Base-by-base conservation (phyloP, 108 stramenopile species). In the Cyclotella baltica region DNA sequence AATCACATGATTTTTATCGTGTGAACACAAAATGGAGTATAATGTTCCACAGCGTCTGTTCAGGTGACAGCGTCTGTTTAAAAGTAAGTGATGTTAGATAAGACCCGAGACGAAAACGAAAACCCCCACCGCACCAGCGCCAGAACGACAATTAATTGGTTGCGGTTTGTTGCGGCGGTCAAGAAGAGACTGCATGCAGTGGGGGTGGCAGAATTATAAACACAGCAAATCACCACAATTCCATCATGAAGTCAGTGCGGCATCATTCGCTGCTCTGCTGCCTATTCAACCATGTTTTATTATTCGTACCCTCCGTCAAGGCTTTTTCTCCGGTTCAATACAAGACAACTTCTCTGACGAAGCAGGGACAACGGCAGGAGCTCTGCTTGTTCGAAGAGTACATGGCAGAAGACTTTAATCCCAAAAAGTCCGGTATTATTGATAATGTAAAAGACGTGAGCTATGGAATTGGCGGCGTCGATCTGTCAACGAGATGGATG, bases 401-500 rank as follows among this genome's bases (percentile, higher is more conserved):
- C 40, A 43, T 43, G 40, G 6, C 40, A 10, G 40, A 43, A 43
- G 40, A 43, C 13, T 43, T 10, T 13, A 43, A 43, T 43, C 40
- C 40, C 40, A 10, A 43, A 43, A 43, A 43, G 40, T 55, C 20
- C 31, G 2, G 46, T 3, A 48, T 22, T 13, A 15, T 27, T 37
- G 63, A 48, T 25, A 23, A 48, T 18, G 47, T 36, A 40, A 22
- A 16, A n/a, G 20, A 27, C 5, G 15, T 46, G 37, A 40, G 5
- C 18, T 68, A 68, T 52, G 67, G 67, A 68, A 31, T 68, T 29
- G 67, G 68, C 0, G 68, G 68, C 6, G 50, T 28, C 0, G 29
- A 69, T 35, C 68, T 69, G 5, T 52, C 68, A 23, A 25, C 13
- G 20, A 23, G 68, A 53, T 69, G 68, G 68, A 52, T 69, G 31